A percentile compares a stretch with the other conserved stretches of the same genome.
phyloP scores from a whole-genome alignment of 23 red algal genomes.

The Gracilaria gracilis region DNA sequence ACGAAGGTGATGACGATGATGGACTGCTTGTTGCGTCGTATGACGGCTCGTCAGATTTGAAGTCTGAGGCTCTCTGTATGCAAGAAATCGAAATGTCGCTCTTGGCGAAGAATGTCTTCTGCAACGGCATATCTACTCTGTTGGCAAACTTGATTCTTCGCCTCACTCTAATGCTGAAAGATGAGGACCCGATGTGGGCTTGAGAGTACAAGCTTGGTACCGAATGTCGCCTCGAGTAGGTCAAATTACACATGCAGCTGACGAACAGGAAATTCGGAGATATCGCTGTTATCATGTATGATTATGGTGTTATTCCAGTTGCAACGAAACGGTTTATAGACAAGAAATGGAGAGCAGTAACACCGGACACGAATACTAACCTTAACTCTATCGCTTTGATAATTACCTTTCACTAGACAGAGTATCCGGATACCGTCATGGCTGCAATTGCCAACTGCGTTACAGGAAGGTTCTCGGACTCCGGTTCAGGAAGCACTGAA shows the following conservation, averaged over 20 bases:
- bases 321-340: constrained; percentile 80
- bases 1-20: constrained; percentile 68
- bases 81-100: constrained; percentile 86
- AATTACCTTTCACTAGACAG: constrained; percentile 67
- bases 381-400: constrained; percentile 70
- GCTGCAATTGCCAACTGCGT: constrained; percentile 34
- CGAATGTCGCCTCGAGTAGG: constrained; percentile 78
- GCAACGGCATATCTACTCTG: constrained; percentile 82
- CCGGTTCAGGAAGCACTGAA: constrained; percentile 12
- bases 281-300: constrained; percentile 74
- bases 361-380: constrained; percentile 62
- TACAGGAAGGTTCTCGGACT: constrained; percentile 9
- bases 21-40: constrained; percentile 54
- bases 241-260: constrained; percentile 66
- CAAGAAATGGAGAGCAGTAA: constrained; percentile 66
- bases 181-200: constrained; percentile 53
- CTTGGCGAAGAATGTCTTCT: constrained; percentile 83
- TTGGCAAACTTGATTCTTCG: constrained; percentile 71
- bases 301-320: constrained; percentile 67
- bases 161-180: constrained; percentile 54
- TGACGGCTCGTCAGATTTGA: constrained; percentile 67
- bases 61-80: constrained; percentile 87
- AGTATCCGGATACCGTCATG: constrained; percentile 65
- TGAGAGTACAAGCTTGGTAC: constrained; percentile 75
- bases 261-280: constrained; percentile 52